Base-by-base conservation (phyloP, 1,284 basidiomycete species). In the Cryptococcus deneoformans region DNA sequence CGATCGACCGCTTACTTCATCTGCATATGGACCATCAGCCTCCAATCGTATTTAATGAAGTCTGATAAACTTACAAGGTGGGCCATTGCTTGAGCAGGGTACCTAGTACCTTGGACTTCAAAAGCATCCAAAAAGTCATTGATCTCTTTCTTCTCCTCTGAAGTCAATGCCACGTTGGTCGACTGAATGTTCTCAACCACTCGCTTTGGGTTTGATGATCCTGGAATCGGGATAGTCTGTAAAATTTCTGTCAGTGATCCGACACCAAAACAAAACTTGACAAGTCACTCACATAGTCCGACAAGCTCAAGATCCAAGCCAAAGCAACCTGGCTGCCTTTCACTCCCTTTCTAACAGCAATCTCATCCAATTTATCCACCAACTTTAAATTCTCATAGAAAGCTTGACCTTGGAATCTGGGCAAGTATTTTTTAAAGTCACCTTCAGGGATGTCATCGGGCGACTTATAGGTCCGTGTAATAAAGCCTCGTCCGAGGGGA, bases 401-500 rank as follows among this genome's bases (percentile, higher is more conserved):
- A 60, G 81, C 81, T 24, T 80, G 77, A 1, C 73, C 76, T 57
- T 74, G 73, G 67, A 79, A 76, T 46, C 69, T 57, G 1, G 73
- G 75, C 8, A 61, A 39, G 48, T 55, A 35, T 16, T 11, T 44
- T 50, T 66, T 60, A 54, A 65, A 61, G 35, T 54, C 56, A 4
- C 76, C 80, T 35, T 79, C 78, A 7, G 78, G 77, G 14, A 86
- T 73, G 67, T 86, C 84, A 34, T 80, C 77, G 2, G 64, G 67
- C 14, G 66, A 75, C 67, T 81, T 81, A 64, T 81, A 80, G 46
- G 75, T 72, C 9, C 85, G 84, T 0, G 81, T 80, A 14, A 87
- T 71, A 67, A 87, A 81, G 1, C 86, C 86, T 45, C 78, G 76
- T 6, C 84, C 85, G 16, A 86, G 79, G 0, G 85, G 85, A 70